Base-by-base conservation (phyloP, 768 basidiomycete genomes). In the Russula foetens region DNA sequence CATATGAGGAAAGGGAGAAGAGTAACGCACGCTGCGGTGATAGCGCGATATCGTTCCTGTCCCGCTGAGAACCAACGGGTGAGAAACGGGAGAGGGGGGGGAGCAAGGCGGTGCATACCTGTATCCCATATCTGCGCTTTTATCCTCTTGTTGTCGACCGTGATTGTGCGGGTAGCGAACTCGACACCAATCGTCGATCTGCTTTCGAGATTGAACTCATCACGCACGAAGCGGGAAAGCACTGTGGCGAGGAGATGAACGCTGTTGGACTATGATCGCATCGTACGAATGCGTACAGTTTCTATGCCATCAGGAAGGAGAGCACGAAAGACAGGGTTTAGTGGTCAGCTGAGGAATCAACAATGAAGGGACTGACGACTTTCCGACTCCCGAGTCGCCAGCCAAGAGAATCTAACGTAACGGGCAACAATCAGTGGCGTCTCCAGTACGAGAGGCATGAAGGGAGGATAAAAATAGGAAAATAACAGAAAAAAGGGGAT, bases 71-170 rank as follows among this genome's bases (percentile, higher is more conserved):
- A 58, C n/a, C n/a, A 57, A 41, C 62, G 56, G 56, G 53, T 51
- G 35, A 53, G 57, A 38, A 57, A 56, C 46, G 51, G 35, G 4
- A 9, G 21, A 31, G 7, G 33, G 14, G 33, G 17, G 38, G 4
- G 19, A 31, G 23, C 1, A 8, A 21, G 41, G 14, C 21, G 3
- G 50, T 14, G 73, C 88, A 67, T 67, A 92, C 92, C 92, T 67
- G 96, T 99, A 75, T 99, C 96, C 96, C 96, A 99, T 69, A 99
- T 89, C 76, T 98, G 96, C n/a, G 96, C 96, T 75, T 98, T 98
- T 68, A 99, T 83, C 3, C 86, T 94, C 85, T 98, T 98, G 43
- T 84, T 84, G 71, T 98, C 96, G n/a, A 98, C 90, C 66, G 81
- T 89, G 73, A 92, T 90, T 19, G 91, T 90, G 70, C 96, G 84